Percentiles rank a stretch among this genome's conserved stretches.
Conservation (phyloP, 495 filamentous ascomycete species). For the Hypoxylon cercidicola region DNA sequence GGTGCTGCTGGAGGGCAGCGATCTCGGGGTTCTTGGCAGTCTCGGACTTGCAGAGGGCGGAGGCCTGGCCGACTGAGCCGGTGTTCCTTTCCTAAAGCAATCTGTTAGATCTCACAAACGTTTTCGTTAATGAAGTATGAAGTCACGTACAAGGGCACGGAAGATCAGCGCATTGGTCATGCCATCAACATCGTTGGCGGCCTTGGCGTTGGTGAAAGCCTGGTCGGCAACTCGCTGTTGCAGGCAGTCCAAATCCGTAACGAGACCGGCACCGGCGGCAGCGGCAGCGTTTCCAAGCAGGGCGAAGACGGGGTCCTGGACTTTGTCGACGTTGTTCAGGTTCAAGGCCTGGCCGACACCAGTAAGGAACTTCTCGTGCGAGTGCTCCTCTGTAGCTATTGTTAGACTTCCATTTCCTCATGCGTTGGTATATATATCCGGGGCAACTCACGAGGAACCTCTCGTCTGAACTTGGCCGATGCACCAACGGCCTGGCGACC, state of each 20-base stretch:
- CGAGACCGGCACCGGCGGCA: slow-evolving; percentile 63
- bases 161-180: slow-evolving; percentile 69
- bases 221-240: slow-evolving; percentile 75
- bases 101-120: slow-evolving; percentile 12
- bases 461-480: slow-evolving; percentile 53
- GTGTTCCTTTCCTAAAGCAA: slow-evolving; percentile 66
- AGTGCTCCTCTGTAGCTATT: slow-evolving; percentile 62
- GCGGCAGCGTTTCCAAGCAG: slow-evolving; percentile 72
- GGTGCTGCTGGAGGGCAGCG: slow-evolving; percentile 69
- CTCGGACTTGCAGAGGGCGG: slow-evolving; percentile 62
- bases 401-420: slow-evolving; percentile 1
- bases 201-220: slow-evolving; percentile 77
- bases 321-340: slow-evolving; percentile 69
- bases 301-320: slow-evolving; percentile 69
- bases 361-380: slow-evolving; percentile 66
- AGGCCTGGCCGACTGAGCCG: slow-evolving; percentile 62
- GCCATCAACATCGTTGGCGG: slow-evolving; percentile 64
- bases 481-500: slow-evolving; percentile 16
- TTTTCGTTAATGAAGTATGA: not conserved
- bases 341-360: slow-evolving; percentile 57
- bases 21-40: slow-evolving; percentile 77
- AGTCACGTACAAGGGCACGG: slow-evolving; percentile 56
- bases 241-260: slow-evolving; percentile 70
- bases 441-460: slow-evolving; percentile 59
- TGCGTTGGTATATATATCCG: not conserved